phyloP scores from a whole-genome alignment of 495 filamentous ascomycete species.

The Clohesyomyces aquaticus region DNA sequence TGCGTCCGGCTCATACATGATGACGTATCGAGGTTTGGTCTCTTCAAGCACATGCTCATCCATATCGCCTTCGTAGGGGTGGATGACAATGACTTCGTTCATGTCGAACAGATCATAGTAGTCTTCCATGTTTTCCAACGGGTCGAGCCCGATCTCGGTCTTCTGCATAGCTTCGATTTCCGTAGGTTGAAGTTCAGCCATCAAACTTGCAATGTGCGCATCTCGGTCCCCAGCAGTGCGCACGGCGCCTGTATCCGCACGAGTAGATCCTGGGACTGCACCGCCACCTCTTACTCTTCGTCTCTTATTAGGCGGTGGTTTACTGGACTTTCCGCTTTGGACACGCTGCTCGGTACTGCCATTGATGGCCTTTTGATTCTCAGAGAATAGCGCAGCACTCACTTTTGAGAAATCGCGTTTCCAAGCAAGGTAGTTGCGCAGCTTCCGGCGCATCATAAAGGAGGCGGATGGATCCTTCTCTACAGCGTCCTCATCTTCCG shows the following conservation, averaged over 20 bases:
- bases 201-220: slow-evolving; percentile 67
- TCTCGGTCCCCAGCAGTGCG: slow-evolving; percentile 81
- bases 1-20: slow-evolving; percentile 98
- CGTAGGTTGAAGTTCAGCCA: slow-evolving; percentile 69
- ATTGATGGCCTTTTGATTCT: slow-evolving; percentile 79
- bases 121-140: slow-evolving; percentile 79
- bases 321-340: slow-evolving; percentile 57
- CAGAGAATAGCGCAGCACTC: slow-evolving; percentile 69
- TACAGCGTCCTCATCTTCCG: slow-evolving; percentile 49
- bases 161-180: slow-evolving; percentile 66
- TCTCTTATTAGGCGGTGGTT: slow-evolving; percentile 81
- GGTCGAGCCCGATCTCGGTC: slow-evolving; percentile 77
- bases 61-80: slow-evolving; percentile 93
- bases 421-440: slow-evolving; percentile 91
- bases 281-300: slow-evolving; percentile 87
- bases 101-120: slow-evolving; percentile 94
- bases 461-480: slow-evolving; percentile 67
- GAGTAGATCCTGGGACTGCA: slow-evolving; percentile 56
- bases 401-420: slow-evolving; percentile 87
- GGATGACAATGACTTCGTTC: slow-evolving; percentile 83
- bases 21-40: slow-evolving; percentile 86
- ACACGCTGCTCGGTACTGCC: slow-evolving; percentile 58
- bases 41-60: slow-evolving; percentile 96
- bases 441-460: slow-evolving; percentile 84
- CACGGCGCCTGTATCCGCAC: slow-evolving; percentile 68